A percentile compares a stretch with the other conserved stretches of the same genome.
Evolutionary conservation across 192 early-diverging fungal genomes (phyloP).

Genomic region (Glomus cerebriforme): DNA sequence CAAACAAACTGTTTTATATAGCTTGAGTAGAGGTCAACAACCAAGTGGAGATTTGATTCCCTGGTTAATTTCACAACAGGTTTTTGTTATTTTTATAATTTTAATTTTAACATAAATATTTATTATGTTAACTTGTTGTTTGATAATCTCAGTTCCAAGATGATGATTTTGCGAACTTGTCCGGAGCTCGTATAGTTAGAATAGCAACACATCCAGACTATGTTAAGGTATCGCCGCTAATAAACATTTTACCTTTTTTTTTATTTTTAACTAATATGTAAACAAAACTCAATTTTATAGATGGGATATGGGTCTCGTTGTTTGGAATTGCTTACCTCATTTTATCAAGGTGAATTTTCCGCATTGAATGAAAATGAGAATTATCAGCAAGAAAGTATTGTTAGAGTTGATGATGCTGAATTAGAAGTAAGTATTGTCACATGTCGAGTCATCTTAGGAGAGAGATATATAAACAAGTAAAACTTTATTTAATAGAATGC

Average conservation of each 20-base stretch:
- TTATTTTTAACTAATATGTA: not conserved
- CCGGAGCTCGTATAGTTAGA: slow-evolving; percentile 94
- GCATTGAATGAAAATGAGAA: slow-evolving; percentile 62
- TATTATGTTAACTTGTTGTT: not conserved
- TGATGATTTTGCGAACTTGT: slow-evolving; percentile 93
- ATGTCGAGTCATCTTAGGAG: not conserved
- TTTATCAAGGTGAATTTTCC: slow-evolving; percentile 82
- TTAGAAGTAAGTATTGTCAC: slow-evolving; percentile 42
- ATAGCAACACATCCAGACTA: slow-evolving; percentile 99
- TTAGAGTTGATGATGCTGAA: slow-evolving; percentile 56
- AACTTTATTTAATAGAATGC: slow-evolving; percentile 29
- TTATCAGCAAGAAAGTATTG: slow-evolving; percentile 53
- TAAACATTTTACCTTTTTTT: not conserved
- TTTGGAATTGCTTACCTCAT: slow-evolving; percentile 80
- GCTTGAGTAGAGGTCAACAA: slow-evolving; percentile 83
- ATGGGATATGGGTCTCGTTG: slow-evolving; percentile 98
- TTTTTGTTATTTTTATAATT: slow-evolving; percentile 35
- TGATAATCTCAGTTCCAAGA: slow-evolving; percentile 73
- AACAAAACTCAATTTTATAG: not conserved
- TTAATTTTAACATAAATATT: too few species aligned
- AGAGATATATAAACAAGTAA: not conserved
- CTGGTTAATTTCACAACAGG: slow-evolving; percentile 91
- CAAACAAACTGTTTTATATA: slow-evolving; percentile 76
- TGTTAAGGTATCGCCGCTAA: slow-evolving; percentile 47
- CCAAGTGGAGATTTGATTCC: slow-evolving; percentile 95